Base-by-base conservation (phyloP, 352 stramenopile genomes). In the Phytophthora ramorum region DNA sequence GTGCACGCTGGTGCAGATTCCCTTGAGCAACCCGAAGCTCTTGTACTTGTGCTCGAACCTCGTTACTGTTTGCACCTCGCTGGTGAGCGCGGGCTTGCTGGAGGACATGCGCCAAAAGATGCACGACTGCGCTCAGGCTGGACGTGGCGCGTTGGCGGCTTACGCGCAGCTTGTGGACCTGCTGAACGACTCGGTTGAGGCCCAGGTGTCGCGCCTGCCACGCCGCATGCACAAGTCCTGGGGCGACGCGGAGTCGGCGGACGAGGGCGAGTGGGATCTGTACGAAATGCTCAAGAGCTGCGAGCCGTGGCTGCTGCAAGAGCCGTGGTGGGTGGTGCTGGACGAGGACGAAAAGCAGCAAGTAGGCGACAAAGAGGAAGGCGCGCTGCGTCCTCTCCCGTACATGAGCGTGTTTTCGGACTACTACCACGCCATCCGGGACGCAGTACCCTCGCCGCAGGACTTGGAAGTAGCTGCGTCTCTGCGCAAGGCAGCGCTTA, bases 221-320 rank as follows among this genome's bases (percentile, higher is more conserved):
- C 72, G 77, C 43, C 71, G 75, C 20, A 78, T 77, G 64, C 63
- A 81, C 37, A 75, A 75, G 44, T 76, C 72, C 0, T 77, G 67
- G 69, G 71, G 69, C 20, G 68, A 79, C 38, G 60, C 65, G 7
- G 60, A 74, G 45, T 74, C 71, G 6, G 71, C 77, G 38, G 69
- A 80, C 32, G 79, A 82, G 14, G 71, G 77, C 24, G 70, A 75
- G 48, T 84, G 76, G 75, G 76, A 86, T 44, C 43, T 88, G 43
- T 88, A 88, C 47, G 77, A 82, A 20, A 72, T 88, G 69, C 57
- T 88, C 16, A 88, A 88, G 61, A 83, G 76, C 46, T 82, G 75
- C 13, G 79, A 88, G 58, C 59, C 77, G 19, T 86, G 79, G 76
- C 63, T 88, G 7, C 34, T 84, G 58, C 74, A 79, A 16, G 79